A percentile compares a stretch with the other conserved stretches of the same genome.
phyloP scores from a whole-genome alignment of 306 rosid genomes.

The Rubus idaeus region DNA sequence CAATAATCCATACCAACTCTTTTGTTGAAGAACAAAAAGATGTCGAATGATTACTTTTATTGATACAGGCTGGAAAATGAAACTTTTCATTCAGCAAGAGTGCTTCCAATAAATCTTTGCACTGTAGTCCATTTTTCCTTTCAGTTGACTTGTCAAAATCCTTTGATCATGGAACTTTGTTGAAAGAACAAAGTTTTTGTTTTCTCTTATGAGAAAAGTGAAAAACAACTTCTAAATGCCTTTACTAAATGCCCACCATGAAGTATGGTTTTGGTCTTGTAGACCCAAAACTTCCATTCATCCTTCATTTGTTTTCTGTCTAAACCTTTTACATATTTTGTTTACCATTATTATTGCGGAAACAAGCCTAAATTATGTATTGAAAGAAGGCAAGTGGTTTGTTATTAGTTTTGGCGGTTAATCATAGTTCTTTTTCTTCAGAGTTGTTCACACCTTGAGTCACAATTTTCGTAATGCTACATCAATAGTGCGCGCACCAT shows the following conservation, averaged over 20 bases:
- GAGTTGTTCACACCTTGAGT: conserved; percentile 86
- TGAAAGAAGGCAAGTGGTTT: conserved; percentile 3
- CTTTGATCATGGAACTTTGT: neutral
- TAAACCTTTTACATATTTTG: neutral
- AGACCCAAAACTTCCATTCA: neutral
- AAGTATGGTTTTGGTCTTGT: neutral
- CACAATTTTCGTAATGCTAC: conserved; percentile 92
- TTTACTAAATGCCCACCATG: neutral
- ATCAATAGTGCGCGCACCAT: conserved; percentile 51
- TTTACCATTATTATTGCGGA: neutral
- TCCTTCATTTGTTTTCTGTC: neutral
- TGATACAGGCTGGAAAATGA: neutral
- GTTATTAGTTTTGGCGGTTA: conserved; percentile 23
- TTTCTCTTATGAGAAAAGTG: neutral
- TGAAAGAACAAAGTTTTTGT: neutral
- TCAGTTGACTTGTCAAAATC: neutral
- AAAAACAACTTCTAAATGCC: neutral
- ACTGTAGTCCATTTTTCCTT: neutral
- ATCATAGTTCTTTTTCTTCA: conserved; percentile 35
- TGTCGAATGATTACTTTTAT: neutral
- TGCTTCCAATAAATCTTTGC: neutral
- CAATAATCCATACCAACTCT: neutral
- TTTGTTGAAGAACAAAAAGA: neutral
- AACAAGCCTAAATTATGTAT: conserved; percentile 13
- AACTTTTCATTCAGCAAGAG: conserved; percentile 1